These are phyloP conservation scores for Colletotrichum sp. DNA, from an alignment of 2,329 filamentous ascomycete genomes.

Conservation along the genomic window DNA sequence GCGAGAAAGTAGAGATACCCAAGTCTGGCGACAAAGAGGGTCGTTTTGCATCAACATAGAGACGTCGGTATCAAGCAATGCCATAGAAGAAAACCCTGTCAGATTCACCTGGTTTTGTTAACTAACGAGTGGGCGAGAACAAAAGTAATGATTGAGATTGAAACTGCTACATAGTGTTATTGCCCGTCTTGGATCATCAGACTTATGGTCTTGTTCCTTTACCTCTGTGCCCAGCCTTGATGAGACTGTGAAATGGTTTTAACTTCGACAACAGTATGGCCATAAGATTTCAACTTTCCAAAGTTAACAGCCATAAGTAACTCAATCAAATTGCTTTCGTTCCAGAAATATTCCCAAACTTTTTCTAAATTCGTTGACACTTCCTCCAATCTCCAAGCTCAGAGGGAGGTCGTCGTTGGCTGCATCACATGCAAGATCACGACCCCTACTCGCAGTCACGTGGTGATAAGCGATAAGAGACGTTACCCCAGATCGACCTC, in stretches of 20 bases:
- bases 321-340: not conserved
- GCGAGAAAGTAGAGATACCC: slow-evolving; percentile 10
- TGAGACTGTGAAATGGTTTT: not conserved
- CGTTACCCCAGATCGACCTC: not conserved
- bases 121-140: not conserved
- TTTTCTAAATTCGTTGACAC: not conserved
- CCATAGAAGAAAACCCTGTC: not conserved
- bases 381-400: not conserved
- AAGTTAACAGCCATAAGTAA: no score
- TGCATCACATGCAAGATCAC: slow-evolving; percentile 16
- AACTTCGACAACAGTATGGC: not conserved
- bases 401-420: not conserved
- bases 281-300: not conserved
- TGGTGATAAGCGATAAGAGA: slow-evolving; percentile 19
- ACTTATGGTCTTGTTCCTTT: not conserved
- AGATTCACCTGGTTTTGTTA: not conserved
- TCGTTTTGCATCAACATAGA: not conserved
- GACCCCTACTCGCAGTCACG: slow-evolving; percentile 4
- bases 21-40: not conserved
- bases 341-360: not conserved
- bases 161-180: not conserved
- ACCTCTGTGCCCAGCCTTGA: not conserved
- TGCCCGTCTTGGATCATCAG: rapidly evolving
- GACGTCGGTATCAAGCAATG: not conserved
- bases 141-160: not conserved